A percentile compares a stretch with the other conserved stretches of the same genome.
These are phyloP conservation scores for Fusarium transvaalense DNA, from an alignment of 2,329 filamentous ascomycete genomes.

Conservation along the genomic window DNA sequence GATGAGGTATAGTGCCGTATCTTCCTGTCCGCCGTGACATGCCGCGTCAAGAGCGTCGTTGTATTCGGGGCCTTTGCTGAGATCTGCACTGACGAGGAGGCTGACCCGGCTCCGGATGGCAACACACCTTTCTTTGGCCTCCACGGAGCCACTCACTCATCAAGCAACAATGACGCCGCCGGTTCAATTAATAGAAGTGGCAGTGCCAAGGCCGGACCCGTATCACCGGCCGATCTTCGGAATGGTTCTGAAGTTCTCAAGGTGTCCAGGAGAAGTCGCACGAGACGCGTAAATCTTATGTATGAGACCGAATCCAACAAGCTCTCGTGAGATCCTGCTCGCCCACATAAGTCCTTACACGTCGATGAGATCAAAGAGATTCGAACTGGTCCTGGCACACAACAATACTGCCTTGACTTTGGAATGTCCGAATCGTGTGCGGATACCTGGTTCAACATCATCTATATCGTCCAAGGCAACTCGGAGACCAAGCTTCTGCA, in stretches of 20 bases:
- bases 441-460: constrained; percentile 86
- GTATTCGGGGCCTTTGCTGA: no score
- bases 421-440: constrained; percentile 71
- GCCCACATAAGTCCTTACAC: constrained; percentile 86
- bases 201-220: constrained; percentile 70
- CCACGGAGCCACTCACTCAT: constrained; percentile 60
- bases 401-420: constrained; percentile 89
- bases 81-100: constrained; percentile 63
- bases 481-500: constrained; percentile 90
- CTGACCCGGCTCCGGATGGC: constrained; percentile 55
- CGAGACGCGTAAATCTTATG: constrained; percentile 76
- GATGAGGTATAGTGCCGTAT: no score
- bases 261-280: constrained; percentile 81
- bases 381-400: constrained; percentile 82
- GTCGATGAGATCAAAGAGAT: constrained; percentile 97
- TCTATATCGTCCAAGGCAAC: constrained; percentile 83
- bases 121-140: constrained; percentile 55
- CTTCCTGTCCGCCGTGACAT: no score
- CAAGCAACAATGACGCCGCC: constrained; percentile 61
- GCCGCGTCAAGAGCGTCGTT: no score
- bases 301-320: constrained; percentile 87
- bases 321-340: constrained; percentile 85
- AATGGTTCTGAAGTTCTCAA: constrained; percentile 84
- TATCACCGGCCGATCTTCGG: constrained; percentile 81
- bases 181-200: constrained; percentile 60